These are phyloP conservation scores for Nakaseomyces nivariensis DNA, from an alignment of 1,139 yeast genomes.

Conservation along the genomic window DNA sequence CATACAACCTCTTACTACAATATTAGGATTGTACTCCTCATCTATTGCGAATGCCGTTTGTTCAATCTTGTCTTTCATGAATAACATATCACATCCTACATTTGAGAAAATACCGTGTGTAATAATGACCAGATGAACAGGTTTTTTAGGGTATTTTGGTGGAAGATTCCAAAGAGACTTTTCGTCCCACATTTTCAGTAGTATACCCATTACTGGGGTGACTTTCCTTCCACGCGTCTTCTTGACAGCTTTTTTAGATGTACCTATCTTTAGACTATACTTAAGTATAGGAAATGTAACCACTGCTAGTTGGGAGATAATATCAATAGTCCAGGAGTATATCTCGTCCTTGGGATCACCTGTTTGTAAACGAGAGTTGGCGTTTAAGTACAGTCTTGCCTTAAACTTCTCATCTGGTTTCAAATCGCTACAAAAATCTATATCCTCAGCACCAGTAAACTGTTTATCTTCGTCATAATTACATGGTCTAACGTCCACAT, in stretches of 20 bases:
- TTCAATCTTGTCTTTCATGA: conserved; percentile 49
- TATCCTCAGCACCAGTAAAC: conserved; percentile 29
- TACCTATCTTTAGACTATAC: conserved; percentile 25
- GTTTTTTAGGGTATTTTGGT: conserved; percentile 36
- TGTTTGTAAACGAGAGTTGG: conserved; percentile 31
- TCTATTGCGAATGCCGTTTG: conserved; percentile 17
- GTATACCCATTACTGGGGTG: conserved; percentile 17
- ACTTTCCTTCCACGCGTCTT: conserved; percentile 6
- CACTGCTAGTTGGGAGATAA: conserved; percentile 45
- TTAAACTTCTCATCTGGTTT: conserved; percentile 51
- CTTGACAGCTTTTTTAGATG: conserved; percentile 15
- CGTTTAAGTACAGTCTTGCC: conserved; percentile 37
- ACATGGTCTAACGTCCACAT: conserved; percentile 48
- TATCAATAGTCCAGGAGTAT: conserved; percentile 49
- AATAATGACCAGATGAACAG: conserved; percentile 49
- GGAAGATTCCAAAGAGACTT: conserved; percentile 42
- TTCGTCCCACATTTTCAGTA: conserved; percentile 37
- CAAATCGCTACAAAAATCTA: conserved; percentile 32
- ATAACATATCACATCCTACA: conserved; percentile 53
- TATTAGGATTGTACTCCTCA: conserved; percentile 30
- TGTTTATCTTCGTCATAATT: conserved; percentile 35
- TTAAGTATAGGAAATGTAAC: conserved; percentile 31
- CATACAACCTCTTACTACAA: conserved; percentile 49
- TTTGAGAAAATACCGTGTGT: conserved; percentile 66
- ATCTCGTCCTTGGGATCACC: conserved; percentile 9